Conservation (phyloP, 768 basidiomycete species). For the Rhizopogon roseolus region DNA sequence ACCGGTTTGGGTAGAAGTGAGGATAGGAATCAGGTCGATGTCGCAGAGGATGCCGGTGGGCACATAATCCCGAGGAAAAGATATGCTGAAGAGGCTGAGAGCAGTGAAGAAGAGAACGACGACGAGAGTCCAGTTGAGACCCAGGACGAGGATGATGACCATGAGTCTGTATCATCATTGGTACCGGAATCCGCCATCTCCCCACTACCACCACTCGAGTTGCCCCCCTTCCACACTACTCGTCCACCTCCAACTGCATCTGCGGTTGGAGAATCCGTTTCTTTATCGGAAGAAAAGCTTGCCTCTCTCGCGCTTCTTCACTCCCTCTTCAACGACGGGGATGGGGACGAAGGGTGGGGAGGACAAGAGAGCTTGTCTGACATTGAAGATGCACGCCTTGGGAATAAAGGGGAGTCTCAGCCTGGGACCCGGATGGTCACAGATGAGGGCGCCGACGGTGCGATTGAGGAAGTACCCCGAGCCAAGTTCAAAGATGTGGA, state of each 20-base stretch:
- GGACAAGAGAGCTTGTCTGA: conserved; percentile 57
- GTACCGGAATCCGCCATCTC: neutral
- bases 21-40: neutral
- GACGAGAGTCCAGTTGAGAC: neutral
- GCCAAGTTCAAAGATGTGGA: conserved; percentile 1
- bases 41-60: neutral
- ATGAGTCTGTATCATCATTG: neutral
- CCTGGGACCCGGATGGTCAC: neutral
- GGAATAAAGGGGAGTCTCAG: conserved; percentile 13
- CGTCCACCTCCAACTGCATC: neutral
- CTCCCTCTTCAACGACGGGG: conserved; percentile 44
- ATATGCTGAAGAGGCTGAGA: neutral
- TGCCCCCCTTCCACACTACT: neutral
- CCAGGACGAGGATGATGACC: neutral
- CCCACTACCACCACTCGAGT: neutral
- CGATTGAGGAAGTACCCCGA: conserved; percentile 13
- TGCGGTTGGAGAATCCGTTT: neutral
- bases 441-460: conserved; percentile 15
- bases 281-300: conserved; percentile 7
- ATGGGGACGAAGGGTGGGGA: conserved; percentile 47
- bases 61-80: neutral
- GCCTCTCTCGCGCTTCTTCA: conserved; percentile 33
- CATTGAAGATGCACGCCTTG: conserved; percentile 30
- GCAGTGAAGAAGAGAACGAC: conserved; percentile 1
- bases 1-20: too few species aligned